These are phyloP conservation scores for Ilyonectria robusta DNA, from an alignment of 2,329 filamentous ascomycete genomes.

Conservation along the genomic window DNA sequence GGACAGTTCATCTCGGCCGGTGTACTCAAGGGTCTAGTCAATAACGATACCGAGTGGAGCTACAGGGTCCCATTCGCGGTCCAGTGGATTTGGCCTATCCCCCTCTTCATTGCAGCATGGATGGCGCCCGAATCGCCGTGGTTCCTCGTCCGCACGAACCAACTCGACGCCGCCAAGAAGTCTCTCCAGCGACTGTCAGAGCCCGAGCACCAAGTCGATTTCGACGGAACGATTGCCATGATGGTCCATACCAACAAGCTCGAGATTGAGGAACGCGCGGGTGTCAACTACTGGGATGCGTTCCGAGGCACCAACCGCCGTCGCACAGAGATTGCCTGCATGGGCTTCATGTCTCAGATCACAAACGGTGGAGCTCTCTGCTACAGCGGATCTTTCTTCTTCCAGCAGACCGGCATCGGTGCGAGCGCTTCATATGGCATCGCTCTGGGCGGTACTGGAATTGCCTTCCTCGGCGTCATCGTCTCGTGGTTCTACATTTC, in stretches of 20 bases:
- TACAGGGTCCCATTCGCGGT: constrained; percentile 59
- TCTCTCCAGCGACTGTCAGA: constrained; percentile 52
- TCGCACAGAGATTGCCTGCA: constrained; percentile 61
- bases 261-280: constrained; percentile 58
- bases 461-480: constrained; percentile 60
- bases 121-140: constrained; percentile 57
- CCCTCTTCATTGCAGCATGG: constrained; percentile 50
- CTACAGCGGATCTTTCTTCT: constrained; percentile 63
- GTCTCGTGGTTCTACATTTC: constrained; percentile 61
- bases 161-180: constrained; percentile 51
- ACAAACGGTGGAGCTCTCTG: constrained; percentile 57
- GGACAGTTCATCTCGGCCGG: constrained; percentile 60
- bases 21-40: constrained; percentile 56
- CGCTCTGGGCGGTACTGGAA: constrained; percentile 57
- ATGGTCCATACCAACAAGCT: constrained; percentile 63
- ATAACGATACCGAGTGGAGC: constrained; percentile 52
- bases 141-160: constrained; percentile 53
- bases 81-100: constrained; percentile 57
- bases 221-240: constrained; percentile 55
- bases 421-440: constrained; percentile 57
- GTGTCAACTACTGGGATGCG: constrained; percentile 60
- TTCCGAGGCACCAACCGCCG: constrained; percentile 64
- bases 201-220: constrained; percentile 51
- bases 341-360: constrained; percentile 59
- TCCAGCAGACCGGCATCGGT: constrained; percentile 60